Conservation (phyloP, 495 filamentous ascomycete species). For the Talaromyces wortmannii region DNA sequence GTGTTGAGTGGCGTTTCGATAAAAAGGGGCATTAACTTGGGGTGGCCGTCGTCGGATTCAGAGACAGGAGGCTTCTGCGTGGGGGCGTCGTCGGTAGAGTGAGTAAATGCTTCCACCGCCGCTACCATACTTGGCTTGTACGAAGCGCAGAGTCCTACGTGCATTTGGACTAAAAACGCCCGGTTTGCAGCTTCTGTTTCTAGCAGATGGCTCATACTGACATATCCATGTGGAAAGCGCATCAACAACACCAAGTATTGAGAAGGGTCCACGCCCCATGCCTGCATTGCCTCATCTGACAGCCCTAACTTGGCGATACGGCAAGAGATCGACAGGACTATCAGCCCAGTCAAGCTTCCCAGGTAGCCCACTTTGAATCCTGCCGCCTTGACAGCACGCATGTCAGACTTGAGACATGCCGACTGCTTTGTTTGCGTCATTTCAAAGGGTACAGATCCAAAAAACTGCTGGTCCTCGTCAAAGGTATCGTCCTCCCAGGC, state of each 20-base stretch:
- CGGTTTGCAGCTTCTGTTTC: conserved; percentile 6
- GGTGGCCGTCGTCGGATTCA: neutral
- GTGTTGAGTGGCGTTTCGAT: conserved; percentile 67
- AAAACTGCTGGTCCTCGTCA: conserved; percentile 20
- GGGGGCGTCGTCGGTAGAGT: conserved; percentile 13
- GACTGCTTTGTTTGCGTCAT: conserved; percentile 9
- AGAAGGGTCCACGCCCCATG: conserved; percentile 61
- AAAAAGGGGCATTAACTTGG: conserved; percentile 46
- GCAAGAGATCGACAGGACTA: conserved; percentile 56
- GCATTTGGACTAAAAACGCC: conserved; percentile 18
- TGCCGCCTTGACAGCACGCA: conserved; percentile 51
- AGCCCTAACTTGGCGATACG: conserved; percentile 65
- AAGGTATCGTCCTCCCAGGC: conserved; percentile 27
- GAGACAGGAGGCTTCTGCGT: conserved; percentile 3
- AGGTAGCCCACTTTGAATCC: conserved; percentile 72
- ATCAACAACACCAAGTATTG: conserved; percentile 78
- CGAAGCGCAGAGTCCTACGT: conserved; percentile 38
- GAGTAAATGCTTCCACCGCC: conserved; percentile 44
- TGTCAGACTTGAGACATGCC: conserved; percentile 51
- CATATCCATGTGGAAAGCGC: conserved; percentile 56
- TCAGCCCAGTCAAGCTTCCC: conserved; percentile 41
- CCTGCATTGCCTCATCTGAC: conserved; percentile 66
- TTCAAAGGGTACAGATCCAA: conserved; percentile 13
- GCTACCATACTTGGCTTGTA: conserved; percentile 40
- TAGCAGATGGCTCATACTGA: conserved; percentile 41